These are phyloP conservation scores for Pythium grandisporangium DNA, from an alignment of 352 stramenopile species.

Conservation along the genomic window DNA sequence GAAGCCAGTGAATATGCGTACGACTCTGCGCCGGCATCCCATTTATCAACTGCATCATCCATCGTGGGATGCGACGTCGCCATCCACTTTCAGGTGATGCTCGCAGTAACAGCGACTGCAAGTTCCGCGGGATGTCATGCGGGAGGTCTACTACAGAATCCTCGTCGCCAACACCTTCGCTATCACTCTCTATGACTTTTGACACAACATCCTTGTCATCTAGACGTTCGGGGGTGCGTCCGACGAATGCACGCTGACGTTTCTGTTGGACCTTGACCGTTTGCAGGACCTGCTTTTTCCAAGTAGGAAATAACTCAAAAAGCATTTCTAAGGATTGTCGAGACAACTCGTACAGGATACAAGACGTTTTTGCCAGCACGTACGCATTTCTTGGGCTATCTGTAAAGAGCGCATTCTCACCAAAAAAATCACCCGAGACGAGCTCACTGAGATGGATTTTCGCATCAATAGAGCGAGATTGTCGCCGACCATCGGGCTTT, in stretches of 20 bases:
- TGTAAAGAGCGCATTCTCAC: slow-evolving; percentile 35
- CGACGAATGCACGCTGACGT: neutral
- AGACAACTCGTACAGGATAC: slow-evolving; percentile 35
- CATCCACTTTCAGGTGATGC: no score
- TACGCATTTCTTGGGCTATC: slow-evolving; percentile 26
- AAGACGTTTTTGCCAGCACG: slow-evolving; percentile 32
- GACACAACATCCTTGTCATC: slow-evolving; percentile 1
- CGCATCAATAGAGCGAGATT: neutral
- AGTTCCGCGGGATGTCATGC: neutral
- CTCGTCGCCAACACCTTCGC: no score
- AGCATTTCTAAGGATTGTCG: slow-evolving; percentile 31
- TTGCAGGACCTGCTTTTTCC: slow-evolving; percentile 40
- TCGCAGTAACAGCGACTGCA: no score
- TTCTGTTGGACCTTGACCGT: slow-evolving; percentile 37
- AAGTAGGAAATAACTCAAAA: slow-evolving; percentile 34
- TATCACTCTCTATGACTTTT: no score
- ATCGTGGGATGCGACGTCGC: neutral
- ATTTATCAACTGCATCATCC: neutral
- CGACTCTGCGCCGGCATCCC: slow-evolving; percentile 28
- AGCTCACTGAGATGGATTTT: slow-evolving; percentile 21
- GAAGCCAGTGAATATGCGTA: slow-evolving; percentile 33
- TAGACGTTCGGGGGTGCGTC: slow-evolving; percentile 1
- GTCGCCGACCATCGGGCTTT: slow-evolving; percentile 2
- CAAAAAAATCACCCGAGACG: slow-evolving; percentile 25
- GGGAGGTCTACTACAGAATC: neutral